Percentiles rank a stretch among this genome's conserved stretches.
Evolutionary conservation across 192 early-diverging fungal species (phyloP).

Genomic region (Backusella luteola): DNA sequence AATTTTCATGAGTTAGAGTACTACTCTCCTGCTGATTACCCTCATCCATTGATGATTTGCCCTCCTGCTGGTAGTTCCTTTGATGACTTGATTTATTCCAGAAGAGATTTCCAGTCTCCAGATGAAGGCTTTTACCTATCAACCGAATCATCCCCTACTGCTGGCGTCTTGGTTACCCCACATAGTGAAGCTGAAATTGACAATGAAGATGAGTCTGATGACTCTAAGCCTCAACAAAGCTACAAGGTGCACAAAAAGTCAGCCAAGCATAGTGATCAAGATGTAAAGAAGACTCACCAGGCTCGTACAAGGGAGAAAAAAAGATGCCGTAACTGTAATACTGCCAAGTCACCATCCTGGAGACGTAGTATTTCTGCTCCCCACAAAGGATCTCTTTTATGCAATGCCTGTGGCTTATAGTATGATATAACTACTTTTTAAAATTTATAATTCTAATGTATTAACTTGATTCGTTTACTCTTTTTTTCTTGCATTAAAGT

Average conservation of each 20-base stretch:
- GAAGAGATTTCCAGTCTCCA: neutral
- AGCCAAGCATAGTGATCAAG: neutral
- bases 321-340: conserved; percentile 25
- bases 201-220: neutral
- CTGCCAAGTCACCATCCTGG: conserved; percentile 26
- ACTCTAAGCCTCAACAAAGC: neutral
- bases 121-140: neutral
- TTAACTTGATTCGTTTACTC: neutral
- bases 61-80: neutral
- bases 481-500: neutral
- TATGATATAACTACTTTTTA: neutral
- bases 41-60: neutral
- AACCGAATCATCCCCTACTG: neutral
- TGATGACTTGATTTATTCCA: neutral
- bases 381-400: neutral
- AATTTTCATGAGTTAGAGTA: neutral
- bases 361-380: neutral
- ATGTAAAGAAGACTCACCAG: neutral
- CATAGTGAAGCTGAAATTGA: neutral
- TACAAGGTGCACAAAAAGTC: neutral
- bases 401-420: conserved; percentile 12
- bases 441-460: neutral
- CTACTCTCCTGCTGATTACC: neutral
- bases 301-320: conserved; percentile 5
- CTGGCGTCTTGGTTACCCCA: neutral